phyloP scores from a whole-genome alignment of 2,329 filamentous ascomycete genomes.

The Colletotrichum liaoningense region DNA sequence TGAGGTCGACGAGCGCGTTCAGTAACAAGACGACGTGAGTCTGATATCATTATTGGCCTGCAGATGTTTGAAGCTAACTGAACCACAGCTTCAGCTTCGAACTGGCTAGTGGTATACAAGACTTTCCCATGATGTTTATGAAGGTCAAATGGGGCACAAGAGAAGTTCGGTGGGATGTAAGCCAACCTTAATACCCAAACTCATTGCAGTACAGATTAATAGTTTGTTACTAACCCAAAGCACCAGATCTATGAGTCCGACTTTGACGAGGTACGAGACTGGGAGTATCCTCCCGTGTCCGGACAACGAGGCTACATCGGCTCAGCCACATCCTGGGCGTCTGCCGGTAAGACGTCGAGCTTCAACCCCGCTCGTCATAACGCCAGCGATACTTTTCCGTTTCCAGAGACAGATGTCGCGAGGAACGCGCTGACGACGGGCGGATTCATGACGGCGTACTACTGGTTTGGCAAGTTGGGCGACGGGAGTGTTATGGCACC shows the following conservation, averaged over 20 bases:
- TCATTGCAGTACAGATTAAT: too few relatives aligned
- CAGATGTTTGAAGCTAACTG: background rate
- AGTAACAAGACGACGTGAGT: conserved; percentile 31
- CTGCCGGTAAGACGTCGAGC: conserved; percentile 39
- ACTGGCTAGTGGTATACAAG: conserved; percentile 19
- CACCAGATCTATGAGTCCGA: conserved; percentile 49
- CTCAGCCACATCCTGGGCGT: conserved; percentile 47
- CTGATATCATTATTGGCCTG: rapidly evolving
- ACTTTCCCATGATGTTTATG: conserved; percentile 37
- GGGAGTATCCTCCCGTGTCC: conserved; percentile 53
- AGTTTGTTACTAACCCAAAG: background rate
- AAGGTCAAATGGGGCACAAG: conserved; percentile 38
- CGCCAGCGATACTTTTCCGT: conserved; percentile 51
- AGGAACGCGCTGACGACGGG: conserved; percentile 44
- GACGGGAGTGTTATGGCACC: conserved; percentile 52
- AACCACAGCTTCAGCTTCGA: conserved; percentile 25
- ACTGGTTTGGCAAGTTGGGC: conserved; percentile 56
- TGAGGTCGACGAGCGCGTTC: conserved; percentile 14
- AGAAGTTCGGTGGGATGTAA: conserved; percentile 40
- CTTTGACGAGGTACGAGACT: conserved; percentile 53
- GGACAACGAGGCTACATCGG: conserved; percentile 54
- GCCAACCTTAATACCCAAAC: background rate
- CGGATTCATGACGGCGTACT: conserved; percentile 44
- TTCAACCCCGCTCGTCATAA: conserved; percentile 50
- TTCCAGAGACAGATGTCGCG: conserved; percentile 44